Evolutionary conservation across 129 eudicot genomes (phyloP), one percentile per base, ranked within the genome.

Genomic region (Tanacetum coccineum): DNA sequence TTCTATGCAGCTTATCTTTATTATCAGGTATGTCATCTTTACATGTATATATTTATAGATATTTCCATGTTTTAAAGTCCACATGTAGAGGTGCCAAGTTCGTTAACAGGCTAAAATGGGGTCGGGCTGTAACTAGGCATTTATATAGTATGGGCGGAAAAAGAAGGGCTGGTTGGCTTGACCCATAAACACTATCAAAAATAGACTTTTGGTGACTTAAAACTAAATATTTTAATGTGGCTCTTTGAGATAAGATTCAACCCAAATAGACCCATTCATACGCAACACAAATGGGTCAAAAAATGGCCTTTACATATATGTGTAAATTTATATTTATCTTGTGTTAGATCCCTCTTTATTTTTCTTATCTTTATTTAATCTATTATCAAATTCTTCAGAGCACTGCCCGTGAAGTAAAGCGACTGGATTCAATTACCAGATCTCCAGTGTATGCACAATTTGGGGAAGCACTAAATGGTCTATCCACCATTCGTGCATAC

Each of bases 361-460:
- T 25, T 52, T 22, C 21, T 4, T 22, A 36, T 50, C 42, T 36
- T 9, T 54, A 15, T 46, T 60, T 65, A 45, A 13, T 74, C 28
- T 25, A 20, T 48, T 47, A 65, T 61, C 70, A 10, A 11, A 70
- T 69, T 25, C 59, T 62, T 44, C 83, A 93, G 99, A 94, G 95
- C 78, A 94, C 99, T 40, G 84, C 99, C 19, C 91, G 97, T 56
- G 99, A 94, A 78, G 96, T 89, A 65, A 94, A 94, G 72, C 96
- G 99, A 10, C 62, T 94, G 52, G 96, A 94, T 75, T 89, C 99
- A 50, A 77, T 94, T 72, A 82, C 84, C 13, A 70, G 95, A 66
- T 94, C 99, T 39, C 99, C 99, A 0, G 97, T 94, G 47, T 94
- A 94, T 73, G 99, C 99, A 13, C 99, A 94, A 68, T 94, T 94